Evolutionary conservation across 495 filamentous ascomycete genomes (phyloP).

Genomic region (Penicillium coprophilum): DNA sequence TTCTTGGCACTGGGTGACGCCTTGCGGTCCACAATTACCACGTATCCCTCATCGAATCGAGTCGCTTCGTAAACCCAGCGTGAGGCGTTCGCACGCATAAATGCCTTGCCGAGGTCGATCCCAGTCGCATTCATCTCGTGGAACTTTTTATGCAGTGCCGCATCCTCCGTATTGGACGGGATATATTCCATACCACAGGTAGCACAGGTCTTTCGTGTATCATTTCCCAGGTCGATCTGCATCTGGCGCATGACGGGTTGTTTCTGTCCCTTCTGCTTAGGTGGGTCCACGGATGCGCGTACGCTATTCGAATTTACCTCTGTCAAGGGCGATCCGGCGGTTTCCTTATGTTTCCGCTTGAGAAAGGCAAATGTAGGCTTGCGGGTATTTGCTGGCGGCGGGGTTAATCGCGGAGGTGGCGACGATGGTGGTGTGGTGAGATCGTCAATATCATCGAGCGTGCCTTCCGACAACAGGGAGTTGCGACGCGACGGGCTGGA

Average conservation of each 20-base stretch:
- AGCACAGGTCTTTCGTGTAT: slow-evolving; percentile 59
- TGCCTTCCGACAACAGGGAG: slow-evolving; percentile 47
- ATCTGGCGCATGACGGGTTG: slow-evolving; percentile 57
- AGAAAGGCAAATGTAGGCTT: slow-evolving; percentile 55
- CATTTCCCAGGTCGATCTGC: slow-evolving; percentile 64
- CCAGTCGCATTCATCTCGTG: slow-evolving; percentile 66
- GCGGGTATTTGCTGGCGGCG: slow-evolving; percentile 54
- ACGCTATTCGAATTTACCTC: slow-evolving; percentile 55
- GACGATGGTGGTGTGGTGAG: slow-evolving; percentile 52
- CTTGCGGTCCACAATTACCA: slow-evolving; percentile 58
- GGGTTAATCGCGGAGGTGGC: slow-evolving; percentile 57
- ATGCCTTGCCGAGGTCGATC: slow-evolving; percentile 60
- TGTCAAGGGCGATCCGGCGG: slow-evolving; percentile 41
- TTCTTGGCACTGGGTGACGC: slow-evolving; percentile 53
- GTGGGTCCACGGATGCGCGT: slow-evolving; percentile 41
- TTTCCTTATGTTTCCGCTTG: slow-evolving; percentile 52
- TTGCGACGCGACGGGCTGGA: slow-evolving; percentile 53
- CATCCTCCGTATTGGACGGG: slow-evolving; percentile 63
- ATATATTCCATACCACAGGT: slow-evolving; percentile 72
- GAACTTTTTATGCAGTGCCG: slow-evolving; percentile 63
- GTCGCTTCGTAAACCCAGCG: slow-evolving; percentile 48
- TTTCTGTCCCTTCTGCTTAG: slow-evolving; percentile 37
- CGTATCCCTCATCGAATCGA: slow-evolving; percentile 50
- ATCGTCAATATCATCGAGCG: slow-evolving; percentile 46
- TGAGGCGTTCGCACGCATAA: slow-evolving; percentile 49